These are phyloP conservation scores for Tricholoma bakamatsutake DNA, from an alignment of 768 basidiomycete genomes.

Conservation along the genomic window DNA sequence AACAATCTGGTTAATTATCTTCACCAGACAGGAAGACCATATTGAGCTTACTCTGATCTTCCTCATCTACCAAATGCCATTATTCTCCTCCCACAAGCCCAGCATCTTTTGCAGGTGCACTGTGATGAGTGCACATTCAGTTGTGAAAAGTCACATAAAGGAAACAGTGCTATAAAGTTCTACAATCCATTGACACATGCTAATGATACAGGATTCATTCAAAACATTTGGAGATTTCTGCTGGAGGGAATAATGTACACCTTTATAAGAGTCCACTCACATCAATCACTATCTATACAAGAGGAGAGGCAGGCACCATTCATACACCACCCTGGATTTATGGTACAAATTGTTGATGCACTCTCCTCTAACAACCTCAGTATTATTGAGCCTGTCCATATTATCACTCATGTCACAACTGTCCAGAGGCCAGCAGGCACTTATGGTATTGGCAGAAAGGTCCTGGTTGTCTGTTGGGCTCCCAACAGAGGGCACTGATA, in stretches of 20 bases:
- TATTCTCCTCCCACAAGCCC: conserved; percentile 12
- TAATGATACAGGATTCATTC: conserved; percentile 15
- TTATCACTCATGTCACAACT: conserved; percentile 19
- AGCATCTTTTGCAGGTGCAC: conserved; percentile 6
- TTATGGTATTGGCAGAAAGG: conserved; percentile 7
- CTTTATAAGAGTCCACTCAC: conserved; percentile 19
- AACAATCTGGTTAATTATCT: conserved; percentile 14
- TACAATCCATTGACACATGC: conserved; percentile 8
- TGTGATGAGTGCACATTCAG: conserved; percentile 15
- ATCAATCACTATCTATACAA: conserved; percentile 8
- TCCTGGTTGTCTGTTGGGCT: neutral
- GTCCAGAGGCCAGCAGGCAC: conserved; percentile 14
- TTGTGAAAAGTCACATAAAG: conserved; percentile 12
- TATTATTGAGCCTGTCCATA: conserved; percentile 20
- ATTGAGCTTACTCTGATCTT: conserved; percentile 6
- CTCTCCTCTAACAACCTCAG: conserved; percentile 4
- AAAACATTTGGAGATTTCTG: conserved; percentile 12
- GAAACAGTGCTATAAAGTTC: conserved; percentile 20
- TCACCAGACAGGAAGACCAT: conserved; percentile 5
- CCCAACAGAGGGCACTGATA: neutral
- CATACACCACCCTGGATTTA: conserved; percentile 10
- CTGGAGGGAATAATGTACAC: conserved; percentile 14
- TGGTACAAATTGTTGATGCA: conserved; percentile 13
- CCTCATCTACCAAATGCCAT: conserved; percentile 10
- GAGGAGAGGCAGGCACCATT: conserved; percentile 17